phyloP scores from a whole-genome alignment of 345 rosid species.

The Gossypium arboreum region DNA sequence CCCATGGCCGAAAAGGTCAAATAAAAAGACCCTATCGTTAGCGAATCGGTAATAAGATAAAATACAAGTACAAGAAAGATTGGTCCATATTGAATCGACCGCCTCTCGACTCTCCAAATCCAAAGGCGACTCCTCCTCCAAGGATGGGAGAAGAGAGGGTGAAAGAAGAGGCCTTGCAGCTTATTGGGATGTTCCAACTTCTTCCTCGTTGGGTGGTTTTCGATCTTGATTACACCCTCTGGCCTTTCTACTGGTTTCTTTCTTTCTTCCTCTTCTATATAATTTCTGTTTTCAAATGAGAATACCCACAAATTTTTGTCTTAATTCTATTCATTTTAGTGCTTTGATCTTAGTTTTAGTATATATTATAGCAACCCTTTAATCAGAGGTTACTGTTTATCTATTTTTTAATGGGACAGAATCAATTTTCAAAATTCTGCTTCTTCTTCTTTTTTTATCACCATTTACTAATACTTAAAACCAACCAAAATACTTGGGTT shows the following conservation, averaged over 20 bases:
- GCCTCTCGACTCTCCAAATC: background rate
- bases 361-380: too few relatives aligned
- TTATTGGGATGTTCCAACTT: slow-evolving; percentile 53
- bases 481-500: background rate
- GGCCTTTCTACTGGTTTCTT: slow-evolving; percentile 77
- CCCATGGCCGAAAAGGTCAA: too few relatives aligned
- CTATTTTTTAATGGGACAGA: too few relatives aligned
- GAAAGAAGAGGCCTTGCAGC: slow-evolving; percentile 50
- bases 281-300: background rate
- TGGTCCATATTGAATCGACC: background rate
- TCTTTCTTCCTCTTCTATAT: background rate
- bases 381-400: background rate
- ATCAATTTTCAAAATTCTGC: too few relatives aligned
- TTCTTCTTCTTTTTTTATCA: too few relatives aligned
- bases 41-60: too few relatives aligned
- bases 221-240: slow-evolving; percentile 82
- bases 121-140: background rate
- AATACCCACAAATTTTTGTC: background rate
- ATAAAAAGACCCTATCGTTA: too few relatives aligned
- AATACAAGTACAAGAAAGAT: background rate
- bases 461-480: background rate
- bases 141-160: slow-evolving; percentile 54
- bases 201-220: slow-evolving; percentile 66
- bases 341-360: too few relatives aligned
- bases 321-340: too few relatives aligned